Evolutionary conservation across 2,329 filamentous ascomycete genomes (phyloP).

Genomic region (Sordariomycetes sp.): DNA sequence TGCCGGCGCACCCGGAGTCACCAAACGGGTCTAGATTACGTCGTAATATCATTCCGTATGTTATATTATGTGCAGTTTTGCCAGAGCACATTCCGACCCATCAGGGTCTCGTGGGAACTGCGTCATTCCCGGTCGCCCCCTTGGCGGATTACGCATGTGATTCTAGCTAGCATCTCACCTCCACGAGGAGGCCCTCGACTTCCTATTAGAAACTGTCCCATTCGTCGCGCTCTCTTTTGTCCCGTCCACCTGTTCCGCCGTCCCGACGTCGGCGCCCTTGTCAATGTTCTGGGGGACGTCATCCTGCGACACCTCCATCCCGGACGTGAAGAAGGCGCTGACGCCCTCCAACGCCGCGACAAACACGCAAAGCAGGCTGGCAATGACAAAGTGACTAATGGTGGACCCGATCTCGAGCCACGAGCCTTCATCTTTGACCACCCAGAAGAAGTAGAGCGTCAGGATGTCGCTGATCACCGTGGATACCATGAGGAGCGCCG

Average conservation of each 20-base stretch:
- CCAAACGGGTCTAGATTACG: not conserved
- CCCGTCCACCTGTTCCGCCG: not conserved
- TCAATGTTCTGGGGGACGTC: slow-evolving; percentile 12
- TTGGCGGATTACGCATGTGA: no score
- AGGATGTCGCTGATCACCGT: slow-evolving; percentile 86
- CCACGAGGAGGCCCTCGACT: not conserved
- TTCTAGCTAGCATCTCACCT: not conserved
- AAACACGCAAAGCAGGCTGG: slow-evolving; percentile 79
- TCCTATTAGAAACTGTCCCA: not conserved
- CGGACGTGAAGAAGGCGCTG: slow-evolving; percentile 70
- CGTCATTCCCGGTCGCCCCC: no score
- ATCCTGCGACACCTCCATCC: slow-evolving; percentile 50
- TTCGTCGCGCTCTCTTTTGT: not conserved
- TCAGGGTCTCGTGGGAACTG: not conserved
- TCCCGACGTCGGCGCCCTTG: not conserved
- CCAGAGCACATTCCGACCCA: not conserved
- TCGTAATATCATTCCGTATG: not conserved
- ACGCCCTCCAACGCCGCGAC: slow-evolving; percentile 78
- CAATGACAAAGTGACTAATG: slow-evolving; percentile 91
- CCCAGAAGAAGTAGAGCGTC: slow-evolving; percentile 95
- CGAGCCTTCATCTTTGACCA: slow-evolving; percentile 88
- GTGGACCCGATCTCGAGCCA: slow-evolving; percentile 97
- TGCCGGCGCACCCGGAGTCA: not conserved
- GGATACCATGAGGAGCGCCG: slow-evolving; percentile 84
- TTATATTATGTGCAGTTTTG: not conserved